phyloP scores from a whole-genome alignment of 768 basidiomycete species.

The Lentinula guzmanii region DNA sequence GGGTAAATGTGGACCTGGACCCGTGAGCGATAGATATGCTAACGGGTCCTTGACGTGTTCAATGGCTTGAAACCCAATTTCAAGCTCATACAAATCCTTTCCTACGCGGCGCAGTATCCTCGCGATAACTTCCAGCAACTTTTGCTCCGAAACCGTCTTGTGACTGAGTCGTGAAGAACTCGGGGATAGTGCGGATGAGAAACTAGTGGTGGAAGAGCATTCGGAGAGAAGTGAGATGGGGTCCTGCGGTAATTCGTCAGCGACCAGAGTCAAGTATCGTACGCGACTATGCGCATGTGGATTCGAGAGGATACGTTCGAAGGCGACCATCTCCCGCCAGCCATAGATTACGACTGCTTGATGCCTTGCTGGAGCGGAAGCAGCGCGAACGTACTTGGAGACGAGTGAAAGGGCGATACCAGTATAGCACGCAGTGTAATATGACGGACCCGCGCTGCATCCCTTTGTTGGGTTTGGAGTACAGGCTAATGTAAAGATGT shows the following conservation, averaged over 20 bases:
- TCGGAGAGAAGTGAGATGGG: neutral
- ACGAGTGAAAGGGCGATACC: slow-evolving; percentile 1
- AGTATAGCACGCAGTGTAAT: neutral
- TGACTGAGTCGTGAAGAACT: neutral
- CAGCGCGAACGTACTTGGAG: neutral
- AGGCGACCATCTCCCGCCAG: neutral
- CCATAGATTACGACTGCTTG: neutral
- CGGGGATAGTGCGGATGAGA: neutral
- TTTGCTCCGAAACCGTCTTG: neutral
- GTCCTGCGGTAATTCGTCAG: neutral
- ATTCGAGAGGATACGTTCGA: neutral
- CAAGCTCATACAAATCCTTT: slow-evolving; percentile 2
- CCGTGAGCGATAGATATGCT: neutral
- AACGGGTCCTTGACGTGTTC: neutral
- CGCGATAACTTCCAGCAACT: neutral
- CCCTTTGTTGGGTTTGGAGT: neutral
- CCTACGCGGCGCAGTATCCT: neutral
- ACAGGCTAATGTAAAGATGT: neutral
- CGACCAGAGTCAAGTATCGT: neutral
- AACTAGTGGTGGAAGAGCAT: neutral
- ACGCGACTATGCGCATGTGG: neutral
- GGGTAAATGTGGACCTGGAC: neutral
- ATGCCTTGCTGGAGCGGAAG: neutral
- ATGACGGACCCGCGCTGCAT: neutral
- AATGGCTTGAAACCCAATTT: slow-evolving; percentile 1